Evolutionary conservation across 495 filamentous ascomycete species (phyloP).

Genomic region (Peziza echinospora): DNA sequence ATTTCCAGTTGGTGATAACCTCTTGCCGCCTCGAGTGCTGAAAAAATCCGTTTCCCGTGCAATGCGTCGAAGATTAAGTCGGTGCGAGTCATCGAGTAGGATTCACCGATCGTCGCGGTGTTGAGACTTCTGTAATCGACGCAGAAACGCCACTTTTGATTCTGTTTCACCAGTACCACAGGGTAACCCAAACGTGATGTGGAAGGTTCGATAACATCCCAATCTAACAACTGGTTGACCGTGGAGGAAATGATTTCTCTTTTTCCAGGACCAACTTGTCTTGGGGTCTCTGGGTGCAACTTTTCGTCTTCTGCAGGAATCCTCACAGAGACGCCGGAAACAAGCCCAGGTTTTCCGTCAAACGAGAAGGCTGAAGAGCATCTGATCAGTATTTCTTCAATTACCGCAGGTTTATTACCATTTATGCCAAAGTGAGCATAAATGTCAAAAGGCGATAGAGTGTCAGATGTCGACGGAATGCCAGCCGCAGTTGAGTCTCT

Average conservation of each 20-base stretch:
- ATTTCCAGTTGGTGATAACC: not conserved
- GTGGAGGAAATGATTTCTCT: not conserved
- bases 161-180: conserved; percentile 1
- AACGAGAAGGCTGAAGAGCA: not conserved
- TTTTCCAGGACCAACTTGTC: not conserved
- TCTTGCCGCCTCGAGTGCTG: not conserved
- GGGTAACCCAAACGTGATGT: not conserved
- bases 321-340: not conserved
- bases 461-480: too few relatives aligned
- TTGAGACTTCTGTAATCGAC: conserved; percentile 1
- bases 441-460: not conserved
- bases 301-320: not conserved
- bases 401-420: not conserved
- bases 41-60: not conserved
- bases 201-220: not conserved
- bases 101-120: not conserved
- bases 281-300: not conserved
- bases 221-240: not conserved
- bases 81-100: not conserved
- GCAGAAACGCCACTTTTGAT: conserved; percentile 1
- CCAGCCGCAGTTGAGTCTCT: not conserved
- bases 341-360: not conserved
- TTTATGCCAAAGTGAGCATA: not conserved
- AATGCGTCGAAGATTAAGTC: not conserved
- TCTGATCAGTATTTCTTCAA: not conserved